A percentile compares a stretch with the other conserved stretches of the same genome.
These are phyloP conservation scores for Stephanodiscus triporus DNA, from an alignment of 108 stramenopile species.

Conservation along the genomic window DNA sequence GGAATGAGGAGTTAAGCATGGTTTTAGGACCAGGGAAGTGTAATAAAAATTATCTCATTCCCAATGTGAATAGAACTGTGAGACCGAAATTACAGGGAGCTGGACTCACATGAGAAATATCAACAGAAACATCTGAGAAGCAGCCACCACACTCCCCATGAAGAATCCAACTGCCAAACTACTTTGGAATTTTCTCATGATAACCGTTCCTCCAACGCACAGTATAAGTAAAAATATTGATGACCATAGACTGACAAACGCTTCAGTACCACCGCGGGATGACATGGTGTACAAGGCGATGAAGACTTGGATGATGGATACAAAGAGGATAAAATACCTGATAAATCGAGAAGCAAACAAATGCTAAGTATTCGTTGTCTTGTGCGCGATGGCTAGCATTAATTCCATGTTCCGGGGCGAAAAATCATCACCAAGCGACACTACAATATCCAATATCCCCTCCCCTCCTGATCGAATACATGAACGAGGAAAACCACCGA, in stretches of 20 bases:
- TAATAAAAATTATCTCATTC: background rate
- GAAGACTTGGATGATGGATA: conserved; percentile 66
- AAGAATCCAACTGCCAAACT: conserved; percentile 86
- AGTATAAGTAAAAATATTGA: conserved; percentile 66
- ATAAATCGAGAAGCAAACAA: background rate
- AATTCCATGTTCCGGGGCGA: background rate
- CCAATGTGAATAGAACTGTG: background rate
- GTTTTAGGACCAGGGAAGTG: conserved; percentile 1
- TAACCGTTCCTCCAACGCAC: conserved; percentile 87
- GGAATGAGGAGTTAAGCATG: background rate
- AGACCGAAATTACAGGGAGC: background rate
- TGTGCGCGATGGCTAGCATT: background rate
- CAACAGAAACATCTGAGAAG: conserved; percentile 83
- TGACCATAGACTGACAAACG: conserved; percentile 78
- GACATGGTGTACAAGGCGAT: conserved; percentile 73
- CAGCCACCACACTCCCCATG: conserved; percentile 85
- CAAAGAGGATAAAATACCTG: conserved; percentile 85
- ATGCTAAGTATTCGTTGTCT: background rate
- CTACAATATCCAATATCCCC: background rate
- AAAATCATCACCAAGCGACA: background rate
- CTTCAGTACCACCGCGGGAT: conserved; percentile 66
- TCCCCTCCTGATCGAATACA: background rate
- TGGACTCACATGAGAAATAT: conserved; percentile 74
- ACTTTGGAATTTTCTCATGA: conserved; percentile 91
- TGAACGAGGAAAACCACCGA: background rate